Base-by-base conservation (phyloP, 371 early-diverging fungal species). In the Rozella allomycis region DNA sequence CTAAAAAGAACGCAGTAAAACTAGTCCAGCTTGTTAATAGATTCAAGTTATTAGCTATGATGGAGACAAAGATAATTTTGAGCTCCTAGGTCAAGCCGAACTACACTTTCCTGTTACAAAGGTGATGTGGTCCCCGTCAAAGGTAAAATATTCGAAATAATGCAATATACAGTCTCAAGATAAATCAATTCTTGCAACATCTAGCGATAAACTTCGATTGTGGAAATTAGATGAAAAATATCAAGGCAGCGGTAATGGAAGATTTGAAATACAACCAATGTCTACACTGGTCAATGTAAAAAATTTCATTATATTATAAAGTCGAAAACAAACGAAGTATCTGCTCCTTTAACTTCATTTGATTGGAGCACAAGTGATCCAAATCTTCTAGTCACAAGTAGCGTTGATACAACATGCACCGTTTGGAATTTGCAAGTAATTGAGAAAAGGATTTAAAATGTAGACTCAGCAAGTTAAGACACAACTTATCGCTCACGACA, bases 361-460 rank as follows among this genome's bases (percentile, higher is more conserved):
- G 94, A 91, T 56, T 91, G 94, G 93, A 86, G 80, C 50, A 73
- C 75, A 38, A 53, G 64, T 1, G 78, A 88, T 43, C 74, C 81
- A 7, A 57, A 67, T 13, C 40, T 86, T 23, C 58, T 80, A 32
- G 81, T 88, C 6, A 84, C 96, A 1, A 71, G 78, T 19, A 77
- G 78, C 36, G 78, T 91, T 27, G 93, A 94, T 45, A 94, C 96
- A 0, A 94, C 96, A 8, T 94, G 96, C 47, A 88, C 93, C 1
- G 77, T 91, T 2, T 94, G 96, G 96, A 81, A 90, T 43, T 66
- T 90, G 6, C 76, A 76, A 36, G 66, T 60, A 30, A 28, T 32
- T 43, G 9, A n/a, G 4, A 33, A 10, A 12, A 17, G 11, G 11
- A 5, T 5, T 26, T 33, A n/a, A 4, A 18, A 5, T 34, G 8